phyloP scores from a whole-genome alignment of 345 rosid genomes.

The Melastoma malabathricum region DNA sequence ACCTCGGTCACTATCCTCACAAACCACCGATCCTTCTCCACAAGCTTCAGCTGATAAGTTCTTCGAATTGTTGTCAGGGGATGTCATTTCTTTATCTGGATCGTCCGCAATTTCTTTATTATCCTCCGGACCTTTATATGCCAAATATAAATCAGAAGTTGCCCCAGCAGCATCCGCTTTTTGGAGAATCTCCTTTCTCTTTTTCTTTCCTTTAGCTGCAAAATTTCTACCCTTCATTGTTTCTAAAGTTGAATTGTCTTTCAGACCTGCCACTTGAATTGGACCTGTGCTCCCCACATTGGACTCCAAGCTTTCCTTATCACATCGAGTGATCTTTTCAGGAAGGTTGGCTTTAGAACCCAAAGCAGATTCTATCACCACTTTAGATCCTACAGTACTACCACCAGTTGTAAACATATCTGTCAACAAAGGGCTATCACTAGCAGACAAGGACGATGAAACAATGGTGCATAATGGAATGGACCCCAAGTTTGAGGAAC shows the following conservation, averaged over 20 bases:
- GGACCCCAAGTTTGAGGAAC: too few species aligned
- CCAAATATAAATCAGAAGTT: conserved; percentile 69
- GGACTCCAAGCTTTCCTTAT: conserved; percentile 22
- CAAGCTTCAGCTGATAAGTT: conserved; percentile 17
- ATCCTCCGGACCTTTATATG: conserved; percentile 86
- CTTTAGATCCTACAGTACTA: neutral
- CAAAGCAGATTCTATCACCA: conserved; percentile 13
- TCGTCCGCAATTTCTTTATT: conserved; percentile 37
- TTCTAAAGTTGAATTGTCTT: conserved; percentile 37
- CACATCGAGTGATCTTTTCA: conserved; percentile 17
- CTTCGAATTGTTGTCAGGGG: conserved; percentile 21
- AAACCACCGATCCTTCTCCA: conserved; percentile 15
- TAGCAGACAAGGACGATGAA: too few species aligned
- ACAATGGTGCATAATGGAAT: too few species aligned
- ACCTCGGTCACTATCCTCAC: conserved; percentile 20
- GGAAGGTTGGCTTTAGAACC: conserved; percentile 16
- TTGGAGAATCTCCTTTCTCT: conserved; percentile 50
- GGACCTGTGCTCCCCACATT: conserved; percentile 16
- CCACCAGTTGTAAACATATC: too few species aligned
- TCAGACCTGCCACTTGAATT: conserved; percentile 19
- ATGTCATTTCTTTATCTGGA: conserved; percentile 17
- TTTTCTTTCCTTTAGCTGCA: conserved; percentile 35
- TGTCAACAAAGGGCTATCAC: too few species aligned
- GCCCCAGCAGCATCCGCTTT: conserved; percentile 94
- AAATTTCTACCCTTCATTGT: conserved; percentile 31